Evolutionary conservation across 805 yeast species (phyloP), one percentile per base, ranked within the genome.

Genomic region (Candida palmyrensis): DNA sequence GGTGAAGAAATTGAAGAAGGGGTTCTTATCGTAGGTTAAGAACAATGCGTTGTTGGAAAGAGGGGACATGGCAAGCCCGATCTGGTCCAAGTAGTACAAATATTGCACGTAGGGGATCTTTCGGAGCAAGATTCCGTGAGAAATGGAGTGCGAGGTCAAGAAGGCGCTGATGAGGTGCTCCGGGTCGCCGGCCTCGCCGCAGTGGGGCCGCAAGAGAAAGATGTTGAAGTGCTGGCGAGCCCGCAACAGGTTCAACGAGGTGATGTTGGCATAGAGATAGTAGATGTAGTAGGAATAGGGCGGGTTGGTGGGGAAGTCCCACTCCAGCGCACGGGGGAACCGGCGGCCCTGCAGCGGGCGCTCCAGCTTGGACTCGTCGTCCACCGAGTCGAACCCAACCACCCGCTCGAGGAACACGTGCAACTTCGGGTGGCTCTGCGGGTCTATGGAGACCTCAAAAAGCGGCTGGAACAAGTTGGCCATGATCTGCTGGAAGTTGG

Each of bases 101-200:
- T 92, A 92, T 59, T 92, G 99, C 42, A 94, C 80, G 57, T 85
- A 88, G 30, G 99, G 98, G 35, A 94, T 75, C 57, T 92, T 92
- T 60, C 98, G 78, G 52, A 92, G 68, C 40, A 90, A 59, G 35
- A 92, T 94, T 37, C 99, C 99, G 56, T 92, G 99, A 9, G 95
- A 85, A 39, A 92, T 92, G 32, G 95, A 86, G 51, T 90, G 94
- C 1, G 97, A 79, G 1, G 92, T 77, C 49, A 92, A 61, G 49
- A 83, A 92, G 1, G 98, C 89, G 32, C 89, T 74, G 28, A 89
- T 85, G 51, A 94, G 69, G 65, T 92, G 98, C 51, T 92, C 97
- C 1, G 97, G 97, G 53, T 92, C 98, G 39, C 99, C 99, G n/a
- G 98, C 99, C 60, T 92, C 99, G 42, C 99, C 99, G 47, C 96